phyloP scores from a whole-genome alignment of 768 basidiomycete genomes.

The Termitomyces sp. region DNA sequence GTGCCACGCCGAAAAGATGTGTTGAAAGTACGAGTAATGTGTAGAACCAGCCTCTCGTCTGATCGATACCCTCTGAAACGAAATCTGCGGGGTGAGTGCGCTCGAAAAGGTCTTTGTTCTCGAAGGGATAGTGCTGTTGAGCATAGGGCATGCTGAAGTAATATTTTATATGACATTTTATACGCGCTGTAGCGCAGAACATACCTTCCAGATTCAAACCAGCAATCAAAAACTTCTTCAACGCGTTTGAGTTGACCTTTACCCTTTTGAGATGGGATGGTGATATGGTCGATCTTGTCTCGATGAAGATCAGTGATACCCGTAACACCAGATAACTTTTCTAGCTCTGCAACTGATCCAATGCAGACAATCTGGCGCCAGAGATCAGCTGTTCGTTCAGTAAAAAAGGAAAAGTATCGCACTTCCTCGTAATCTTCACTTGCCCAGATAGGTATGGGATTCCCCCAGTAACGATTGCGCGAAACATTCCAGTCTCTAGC shows the following conservation, averaged over 20 bases:
- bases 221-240: conserved; percentile 99
- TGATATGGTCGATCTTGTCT: conserved; percentile 93
- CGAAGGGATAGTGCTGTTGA: conserved; percentile 96
- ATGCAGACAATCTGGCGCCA: conserved; percentile 66
- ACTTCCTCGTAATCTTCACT: conserved; percentile 93
- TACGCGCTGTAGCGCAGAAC: conserved; percentile 14
- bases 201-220: conserved; percentile 99
- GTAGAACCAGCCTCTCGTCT: conserved; percentile 99
- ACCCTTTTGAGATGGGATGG: conserved; percentile 87
- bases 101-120: conserved; percentile 88
- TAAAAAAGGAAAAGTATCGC: not conserved
- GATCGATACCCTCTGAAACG: conserved; percentile 97
- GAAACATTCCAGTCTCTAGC: conserved; percentile 99
- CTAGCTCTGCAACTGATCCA: conserved; percentile 84
- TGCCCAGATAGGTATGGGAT: conserved; percentile 94
- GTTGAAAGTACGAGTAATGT: conserved; percentile 95
- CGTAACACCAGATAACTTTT: conserved; percentile 74
- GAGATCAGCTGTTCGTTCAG: not conserved
- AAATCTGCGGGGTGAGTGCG: conserved; percentile 91
- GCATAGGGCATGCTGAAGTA: conserved; percentile 93
- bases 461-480: conserved; percentile 99
- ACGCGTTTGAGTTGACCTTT: conserved; percentile 83
- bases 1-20: conserved; percentile 87
- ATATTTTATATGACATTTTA: not conserved
- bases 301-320: conserved; percentile 89